Percentiles rank a stretch among this genome's conserved stretches.
Evolutionary conservation across 164 flowering plant genomes (phyloP).

Genomic region (Annona cherimola): DNA sequence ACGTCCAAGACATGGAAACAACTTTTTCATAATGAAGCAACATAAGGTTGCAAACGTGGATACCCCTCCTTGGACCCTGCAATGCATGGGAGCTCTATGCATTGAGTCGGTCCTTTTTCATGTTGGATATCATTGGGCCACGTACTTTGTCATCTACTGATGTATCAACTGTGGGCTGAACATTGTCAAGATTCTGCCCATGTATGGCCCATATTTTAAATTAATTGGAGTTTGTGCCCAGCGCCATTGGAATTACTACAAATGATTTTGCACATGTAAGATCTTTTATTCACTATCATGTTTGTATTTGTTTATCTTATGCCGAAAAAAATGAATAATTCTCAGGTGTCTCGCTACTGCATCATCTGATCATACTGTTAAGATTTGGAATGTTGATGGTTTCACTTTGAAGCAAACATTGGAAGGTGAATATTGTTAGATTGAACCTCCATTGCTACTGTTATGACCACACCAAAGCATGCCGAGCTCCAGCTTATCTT

Average conservation of each 20-base stretch:
- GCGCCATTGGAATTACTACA: not conserved
- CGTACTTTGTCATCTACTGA: not conserved
- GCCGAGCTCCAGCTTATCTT: not conserved
- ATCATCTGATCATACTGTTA: conserved; percentile 88
- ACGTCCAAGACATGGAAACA: too few relatives aligned
- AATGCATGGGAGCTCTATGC: too few relatives aligned
- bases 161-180: not conserved
- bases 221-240: not conserved
- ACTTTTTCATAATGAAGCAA: too few relatives aligned
- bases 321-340: not conserved
- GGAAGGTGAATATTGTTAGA: conserved; percentile 34
- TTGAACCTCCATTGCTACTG: not conserved
- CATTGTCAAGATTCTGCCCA: not conserved
- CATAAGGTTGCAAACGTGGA: too few relatives aligned
- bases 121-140: not conserved
- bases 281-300: not conserved
- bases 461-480: not conserved
- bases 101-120: too few relatives aligned
- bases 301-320: not conserved
- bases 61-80: too few relatives aligned
- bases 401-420: conserved; percentile 82
- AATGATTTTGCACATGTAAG: not conserved
- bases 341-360: conserved; percentile 91
- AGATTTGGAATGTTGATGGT: conserved; percentile 97
- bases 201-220: not conserved